These are phyloP conservation scores for Daldinia caldariorum DNA, from an alignment of 495 filamentous ascomycete species.

Conservation along the genomic window DNA sequence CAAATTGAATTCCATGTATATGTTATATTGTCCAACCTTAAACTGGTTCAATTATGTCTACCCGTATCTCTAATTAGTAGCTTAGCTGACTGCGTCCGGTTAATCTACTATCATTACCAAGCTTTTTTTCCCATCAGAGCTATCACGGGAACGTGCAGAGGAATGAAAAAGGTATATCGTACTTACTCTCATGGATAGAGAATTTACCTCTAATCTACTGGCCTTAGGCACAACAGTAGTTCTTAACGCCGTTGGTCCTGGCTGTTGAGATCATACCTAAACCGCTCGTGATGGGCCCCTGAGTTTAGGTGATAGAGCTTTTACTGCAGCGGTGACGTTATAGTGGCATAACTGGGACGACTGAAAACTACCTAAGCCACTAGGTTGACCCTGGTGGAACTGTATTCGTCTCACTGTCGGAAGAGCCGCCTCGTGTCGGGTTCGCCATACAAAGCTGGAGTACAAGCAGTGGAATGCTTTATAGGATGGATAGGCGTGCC, in stretches of 20 bases:
- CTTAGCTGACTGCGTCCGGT: not conserved
- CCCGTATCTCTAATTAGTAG: not conserved
- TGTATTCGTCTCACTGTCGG: slow-evolving; percentile 19
- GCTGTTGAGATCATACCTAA: not conserved
- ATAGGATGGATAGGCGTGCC: slow-evolving; percentile 5
- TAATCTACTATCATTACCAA: slow-evolving; percentile 5
- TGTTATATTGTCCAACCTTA: not conserved
- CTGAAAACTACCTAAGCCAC: not conserved
- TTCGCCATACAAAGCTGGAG: slow-evolving; percentile 11
- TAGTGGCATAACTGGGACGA: slow-evolving; percentile 16
- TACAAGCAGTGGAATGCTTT: slow-evolving; percentile 8
- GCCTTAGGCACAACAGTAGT: not conserved
- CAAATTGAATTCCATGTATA: not conserved
- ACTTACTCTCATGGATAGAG: not conserved
- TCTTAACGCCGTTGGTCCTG: not conserved
- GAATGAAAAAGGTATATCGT: slow-evolving; percentile 2
- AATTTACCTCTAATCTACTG: not conserved
- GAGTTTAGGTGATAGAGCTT: slow-evolving; percentile 7
- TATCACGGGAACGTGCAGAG: slow-evolving; percentile 19
- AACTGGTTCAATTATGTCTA: slow-evolving; percentile 3
- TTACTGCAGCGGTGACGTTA: slow-evolving; percentile 17
- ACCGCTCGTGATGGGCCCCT: slow-evolving; percentile 11
- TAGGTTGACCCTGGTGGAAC: slow-evolving; percentile 12
- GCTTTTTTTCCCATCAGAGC: not conserved
- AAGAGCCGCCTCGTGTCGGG: slow-evolving; percentile 31